phyloP scores from a whole-genome alignment of 345 rosid species.

The Theobroma cacao region DNA sequence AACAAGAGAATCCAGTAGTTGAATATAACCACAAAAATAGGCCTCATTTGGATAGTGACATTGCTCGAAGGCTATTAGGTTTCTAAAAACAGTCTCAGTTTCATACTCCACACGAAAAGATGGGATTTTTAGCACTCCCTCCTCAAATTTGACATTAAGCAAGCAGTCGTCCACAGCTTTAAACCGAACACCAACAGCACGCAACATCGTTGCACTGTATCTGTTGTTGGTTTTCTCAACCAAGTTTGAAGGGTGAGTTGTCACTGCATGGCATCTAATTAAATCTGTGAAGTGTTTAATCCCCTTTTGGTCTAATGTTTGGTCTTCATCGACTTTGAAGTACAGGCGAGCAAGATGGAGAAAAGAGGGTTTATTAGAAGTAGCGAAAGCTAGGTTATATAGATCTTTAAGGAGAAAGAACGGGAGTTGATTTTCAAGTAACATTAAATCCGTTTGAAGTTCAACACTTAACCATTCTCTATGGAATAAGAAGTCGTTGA shows the following conservation, averaged over 20 bases:
- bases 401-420: neutral
- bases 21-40: too few relatives aligned
- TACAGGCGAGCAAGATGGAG: neutral
- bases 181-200: too few relatives aligned
- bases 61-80: too few relatives aligned
- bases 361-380: neutral
- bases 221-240: neutral
- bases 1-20: too few relatives aligned
- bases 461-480: neutral
- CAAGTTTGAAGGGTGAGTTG: neutral
- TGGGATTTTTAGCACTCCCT: too few relatives aligned
- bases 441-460: neutral
- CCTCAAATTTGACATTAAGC: too few relatives aligned
- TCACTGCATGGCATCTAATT: accelerated
- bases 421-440: slow-evolving; percentile 5
- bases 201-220: too few relatives aligned
- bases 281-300: neutral
- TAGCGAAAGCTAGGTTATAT: neutral
- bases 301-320: neutral
- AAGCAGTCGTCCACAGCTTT: too few relatives aligned
- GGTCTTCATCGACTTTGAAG: neutral
- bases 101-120: too few relatives aligned
- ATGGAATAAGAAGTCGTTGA: neutral
- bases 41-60: too few relatives aligned
- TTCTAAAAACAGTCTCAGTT: too few relatives aligned